These are phyloP conservation scores for Hypomontagnella submonticulosa DNA, from an alignment of 495 filamentous ascomycete genomes.

Conservation along the genomic window DNA sequence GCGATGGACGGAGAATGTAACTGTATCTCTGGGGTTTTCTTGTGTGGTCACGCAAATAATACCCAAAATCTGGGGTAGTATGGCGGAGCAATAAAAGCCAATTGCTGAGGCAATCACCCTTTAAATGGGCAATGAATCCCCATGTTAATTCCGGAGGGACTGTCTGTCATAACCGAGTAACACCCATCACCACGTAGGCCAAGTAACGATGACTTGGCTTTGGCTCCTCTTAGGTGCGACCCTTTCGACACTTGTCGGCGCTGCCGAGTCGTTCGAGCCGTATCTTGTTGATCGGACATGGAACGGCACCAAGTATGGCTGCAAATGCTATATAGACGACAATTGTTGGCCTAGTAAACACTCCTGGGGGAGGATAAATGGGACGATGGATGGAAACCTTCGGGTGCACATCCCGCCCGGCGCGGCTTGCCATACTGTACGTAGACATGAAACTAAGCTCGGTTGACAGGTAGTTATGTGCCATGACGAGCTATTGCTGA, in stretches of 20 bases:
- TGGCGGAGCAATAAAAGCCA: not conserved
- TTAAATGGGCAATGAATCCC: slow-evolving; percentile 17
- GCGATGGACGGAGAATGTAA: slow-evolving; percentile 6
- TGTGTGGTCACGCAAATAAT: slow-evolving; percentile 10
- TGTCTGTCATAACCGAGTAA: slow-evolving; percentile 8
- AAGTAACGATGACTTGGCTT: slow-evolving; percentile 30
- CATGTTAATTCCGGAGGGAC: not conserved
- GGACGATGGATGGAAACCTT: slow-evolving; percentile 54
- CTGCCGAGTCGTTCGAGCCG: slow-evolving; percentile 10
- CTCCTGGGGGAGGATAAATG: slow-evolving; percentile 52
- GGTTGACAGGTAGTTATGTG: not conserved
- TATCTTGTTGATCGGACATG: slow-evolving; percentile 44
- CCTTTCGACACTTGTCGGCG: slow-evolving; percentile 13
- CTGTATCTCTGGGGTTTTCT: slow-evolving; percentile 1
- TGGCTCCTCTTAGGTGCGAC: slow-evolving; percentile 17
- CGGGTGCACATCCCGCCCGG: slow-evolving; percentile 52
- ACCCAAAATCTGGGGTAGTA: slow-evolving; percentile 11
- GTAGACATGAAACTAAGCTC: not conserved
- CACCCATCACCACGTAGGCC: not conserved
- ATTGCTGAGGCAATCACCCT: not conserved
- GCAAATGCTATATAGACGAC: slow-evolving; percentile 57
- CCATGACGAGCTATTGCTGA: slow-evolving; percentile 14
- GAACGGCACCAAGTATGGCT: slow-evolving; percentile 51
- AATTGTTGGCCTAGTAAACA: slow-evolving; percentile 54
- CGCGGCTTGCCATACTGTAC: slow-evolving; percentile 53